Conservation (phyloP, 495 filamentous ascomycete genomes). For the Annulohypoxylon nitens region DNA sequence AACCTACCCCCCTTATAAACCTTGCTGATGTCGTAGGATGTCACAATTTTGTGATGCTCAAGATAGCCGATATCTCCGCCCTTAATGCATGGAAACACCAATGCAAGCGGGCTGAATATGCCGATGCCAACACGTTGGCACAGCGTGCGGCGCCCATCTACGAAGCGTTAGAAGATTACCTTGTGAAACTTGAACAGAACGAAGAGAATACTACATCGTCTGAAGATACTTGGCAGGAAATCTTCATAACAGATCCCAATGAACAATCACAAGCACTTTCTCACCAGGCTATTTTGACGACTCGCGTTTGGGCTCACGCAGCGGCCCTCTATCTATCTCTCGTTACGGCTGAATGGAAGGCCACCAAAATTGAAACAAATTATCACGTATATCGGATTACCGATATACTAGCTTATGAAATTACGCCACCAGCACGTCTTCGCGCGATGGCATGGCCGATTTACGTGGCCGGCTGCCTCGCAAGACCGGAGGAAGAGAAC, state of each 20-base stretch:
- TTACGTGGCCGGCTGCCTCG: neutral
- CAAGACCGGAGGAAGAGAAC: neutral
- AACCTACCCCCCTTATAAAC: neutral
- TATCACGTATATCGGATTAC: neutral
- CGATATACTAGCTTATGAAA: neutral
- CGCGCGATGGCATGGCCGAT: neutral
- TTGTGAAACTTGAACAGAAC: neutral
- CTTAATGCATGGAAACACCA: neutral
- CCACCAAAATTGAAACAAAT: neutral
- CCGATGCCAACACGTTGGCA: neutral
- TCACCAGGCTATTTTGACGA: neutral
- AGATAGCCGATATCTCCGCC: neutral
- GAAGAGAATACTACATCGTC: neutral
- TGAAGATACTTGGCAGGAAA: neutral
- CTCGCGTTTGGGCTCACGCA: neutral
- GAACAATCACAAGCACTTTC: neutral
- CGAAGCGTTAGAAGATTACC: neutral
- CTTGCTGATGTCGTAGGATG: neutral
- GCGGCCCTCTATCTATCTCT: neutral
- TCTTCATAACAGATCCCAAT: neutral
- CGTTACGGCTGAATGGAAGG: neutral
- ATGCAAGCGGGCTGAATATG: neutral
- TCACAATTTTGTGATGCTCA: neutral
- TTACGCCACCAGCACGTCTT: neutral
- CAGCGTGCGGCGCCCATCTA: neutral